Base-by-base conservation (phyloP, 1,284 basidiomycete genomes). In the Fomitopsis palustris region DNA sequence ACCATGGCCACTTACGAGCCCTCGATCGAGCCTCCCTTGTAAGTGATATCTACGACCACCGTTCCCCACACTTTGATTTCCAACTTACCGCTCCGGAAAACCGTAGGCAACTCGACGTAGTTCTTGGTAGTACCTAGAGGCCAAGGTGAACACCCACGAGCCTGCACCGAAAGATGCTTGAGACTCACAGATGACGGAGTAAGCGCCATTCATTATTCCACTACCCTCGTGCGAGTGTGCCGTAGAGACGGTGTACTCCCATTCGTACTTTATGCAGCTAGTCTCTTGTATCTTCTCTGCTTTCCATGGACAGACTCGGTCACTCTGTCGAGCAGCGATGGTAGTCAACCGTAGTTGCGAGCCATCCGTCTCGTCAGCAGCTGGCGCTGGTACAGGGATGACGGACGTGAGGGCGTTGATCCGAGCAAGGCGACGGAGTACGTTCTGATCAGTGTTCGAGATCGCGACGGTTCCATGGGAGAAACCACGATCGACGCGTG, bases 391-490 rank as follows among this genome's bases (percentile, higher is more conserved):
- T 4, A 61, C 54, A 14, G 71, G 67, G 10, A 72, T 61, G 49
- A 73, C 61, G 4, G 72, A 71, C 0, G 70, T 72, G 42, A 60
- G 42, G 7, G 63, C 60, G 58, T 73, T 73, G 62, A 73, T 57
- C 21, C 56, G 45, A 33, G 67, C 64, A 14, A 73, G 62, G 38
- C 61, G 55, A 10, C 51, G 42, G 16, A 71, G 63, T 3, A 73
- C 57, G 14, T 56, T 60, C 3, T 64, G 72, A 1, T 61, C 52
- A 14, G 57, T 52, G 6, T 63, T 57, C 6, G 69, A 67, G 16
- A 72, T 53, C 49, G 59, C 63, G 51, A 71, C 62, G 4, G 70
- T 69, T 8, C 71, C 68, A 51, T 62, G 57, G 3, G 69, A 64
- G 39, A 62, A 58, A 14, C 54, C 59, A 42, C 51, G 58, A 45